Conservation (phyloP, 192 early-diverging fungal genomes). For the Jimgerdemannia lactiflua region DNA sequence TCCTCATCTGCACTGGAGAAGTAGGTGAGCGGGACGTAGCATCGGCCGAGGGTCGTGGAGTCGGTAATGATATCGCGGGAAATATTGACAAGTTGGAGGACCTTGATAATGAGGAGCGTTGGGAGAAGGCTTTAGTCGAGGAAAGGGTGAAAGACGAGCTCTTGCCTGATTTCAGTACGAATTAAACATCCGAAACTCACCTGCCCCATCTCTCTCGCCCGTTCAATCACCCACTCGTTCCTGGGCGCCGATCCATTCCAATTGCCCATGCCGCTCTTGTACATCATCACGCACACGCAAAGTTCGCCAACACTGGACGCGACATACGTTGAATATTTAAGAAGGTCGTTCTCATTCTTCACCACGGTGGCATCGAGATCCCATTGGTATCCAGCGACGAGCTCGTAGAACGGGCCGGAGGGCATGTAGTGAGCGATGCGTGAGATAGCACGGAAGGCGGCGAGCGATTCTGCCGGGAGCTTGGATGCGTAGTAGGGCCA, state of each 20-base stretch:
- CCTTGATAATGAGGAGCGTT: slow-evolving; percentile 4
- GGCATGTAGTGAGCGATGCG: slow-evolving; percentile 20
- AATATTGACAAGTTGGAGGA: slow-evolving; percentile 48
- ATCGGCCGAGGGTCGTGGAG: slow-evolving; percentile 29
- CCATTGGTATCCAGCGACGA: slow-evolving; percentile 31
- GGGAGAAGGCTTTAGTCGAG: neutral
- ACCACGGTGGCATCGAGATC: slow-evolving; percentile 21
- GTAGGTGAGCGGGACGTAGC: slow-evolving; percentile 40
- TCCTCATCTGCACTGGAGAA: slow-evolving; percentile 13
- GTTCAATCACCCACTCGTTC: slow-evolving; percentile 15
- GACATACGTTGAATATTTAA: slow-evolving; percentile 25
- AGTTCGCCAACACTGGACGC: slow-evolving; percentile 39
- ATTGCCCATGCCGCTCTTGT: slow-evolving; percentile 20
- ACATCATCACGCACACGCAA: slow-evolving; percentile 30
- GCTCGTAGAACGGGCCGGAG: slow-evolving; percentile 21
- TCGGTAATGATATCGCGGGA: slow-evolving; percentile 51
- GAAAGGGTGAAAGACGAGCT: no score
- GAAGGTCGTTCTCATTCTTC: slow-evolving; percentile 18
- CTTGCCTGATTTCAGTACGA: neutral
- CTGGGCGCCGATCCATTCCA: slow-evolving; percentile 13
- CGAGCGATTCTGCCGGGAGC: slow-evolving; percentile 10
- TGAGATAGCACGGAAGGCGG: slow-evolving; percentile 18
- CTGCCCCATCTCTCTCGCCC: slow-evolving; percentile 35
- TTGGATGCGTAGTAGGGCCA: slow-evolving; percentile 13
- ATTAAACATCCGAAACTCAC: slow-evolving; percentile 8